These are phyloP conservation scores for Colletotrichum liaoningense DNA, from an alignment of 2,329 filamentous ascomycete genomes.

Conservation along the genomic window DNA sequence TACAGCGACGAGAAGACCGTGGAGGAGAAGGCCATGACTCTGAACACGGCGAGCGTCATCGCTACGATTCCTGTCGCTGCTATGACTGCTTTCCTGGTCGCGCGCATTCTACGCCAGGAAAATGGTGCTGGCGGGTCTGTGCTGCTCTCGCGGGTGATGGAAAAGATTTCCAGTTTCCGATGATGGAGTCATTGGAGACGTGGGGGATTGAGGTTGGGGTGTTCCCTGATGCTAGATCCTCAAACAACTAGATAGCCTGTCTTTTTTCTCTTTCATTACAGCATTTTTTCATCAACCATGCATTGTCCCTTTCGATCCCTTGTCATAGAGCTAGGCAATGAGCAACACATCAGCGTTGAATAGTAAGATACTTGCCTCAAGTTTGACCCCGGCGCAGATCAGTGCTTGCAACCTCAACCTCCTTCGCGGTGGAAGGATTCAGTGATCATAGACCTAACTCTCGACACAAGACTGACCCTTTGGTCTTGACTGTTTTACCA, in stretches of 20 bases:
- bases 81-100: constrained; percentile 11
- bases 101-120: not conserved
- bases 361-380: not conserved
- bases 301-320: not conserved
- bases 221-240: not conserved
- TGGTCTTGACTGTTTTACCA: no score
- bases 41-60: not conserved
- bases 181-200: not conserved
- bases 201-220: not conserved
- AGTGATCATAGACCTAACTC: no score
- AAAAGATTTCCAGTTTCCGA: constrained; percentile 6
- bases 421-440: no score
- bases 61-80: constrained; percentile 17
- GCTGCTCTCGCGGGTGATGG: constrained; percentile 9
- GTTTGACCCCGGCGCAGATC: no score
- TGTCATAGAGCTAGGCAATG: not conserved
- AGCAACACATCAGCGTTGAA: not conserved
- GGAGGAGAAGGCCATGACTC: not conserved
- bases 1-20: constrained; percentile 20
- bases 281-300: not conserved
- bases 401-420: no score
- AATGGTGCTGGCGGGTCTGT: not conserved
- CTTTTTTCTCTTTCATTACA: not conserved
- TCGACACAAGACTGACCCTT: no score
- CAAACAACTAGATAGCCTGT: not conserved